Evolutionary conservation across 352 stramenopile genomes (phyloP).

Genomic region (Pythium phragmiticola): DNA sequence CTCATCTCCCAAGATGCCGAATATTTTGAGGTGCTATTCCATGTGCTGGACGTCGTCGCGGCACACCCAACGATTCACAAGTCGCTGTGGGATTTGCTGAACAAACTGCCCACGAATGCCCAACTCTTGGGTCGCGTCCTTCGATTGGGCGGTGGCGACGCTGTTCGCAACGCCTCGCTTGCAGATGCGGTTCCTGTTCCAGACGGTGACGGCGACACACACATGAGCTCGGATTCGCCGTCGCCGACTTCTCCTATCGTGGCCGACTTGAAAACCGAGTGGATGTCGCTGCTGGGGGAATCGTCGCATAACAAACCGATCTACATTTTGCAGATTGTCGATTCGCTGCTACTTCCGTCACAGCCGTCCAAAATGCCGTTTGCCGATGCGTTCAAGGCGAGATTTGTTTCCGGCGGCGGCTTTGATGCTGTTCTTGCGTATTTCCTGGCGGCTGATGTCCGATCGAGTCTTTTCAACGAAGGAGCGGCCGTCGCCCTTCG

Average conservation of each 20-base stretch:
- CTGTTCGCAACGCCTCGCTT: constrained; percentile 17
- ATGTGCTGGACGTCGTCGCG: constrained; percentile 66
- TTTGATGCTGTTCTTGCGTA: constrained; percentile 85
- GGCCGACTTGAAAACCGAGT: constrained; percentile 36
- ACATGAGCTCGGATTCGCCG: constrained; percentile 19
- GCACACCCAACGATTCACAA: constrained; percentile 56
- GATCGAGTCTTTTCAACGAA: constrained; percentile 79
- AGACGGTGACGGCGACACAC: constrained; percentile 42
- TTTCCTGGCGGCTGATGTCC: constrained; percentile 73
- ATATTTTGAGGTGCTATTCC: constrained; percentile 87
- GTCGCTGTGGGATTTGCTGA: constrained; percentile 76
- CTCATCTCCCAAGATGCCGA: constrained; percentile 62
- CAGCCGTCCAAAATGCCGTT: constrained; percentile 57
- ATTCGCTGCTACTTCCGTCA: constrained; percentile 76
- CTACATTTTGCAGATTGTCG: constrained; percentile 88
- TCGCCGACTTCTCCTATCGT: not conserved
- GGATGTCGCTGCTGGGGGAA: constrained; percentile 64
- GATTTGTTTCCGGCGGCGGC: constrained; percentile 72
- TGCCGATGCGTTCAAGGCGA: constrained; percentile 59
- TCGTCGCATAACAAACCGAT: constrained; percentile 81
- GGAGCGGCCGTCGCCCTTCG: constrained; percentile 76
- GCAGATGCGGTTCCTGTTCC: constrained; percentile 25
- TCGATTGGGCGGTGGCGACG: constrained; percentile 37
- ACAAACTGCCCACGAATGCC: constrained; percentile 78
- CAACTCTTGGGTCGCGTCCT: constrained; percentile 65